Percentiles rank a stretch among this genome's conserved stretches.
Conservation (phyloP, 1,139 yeast species). For the Nadsonia commutata region DNA sequence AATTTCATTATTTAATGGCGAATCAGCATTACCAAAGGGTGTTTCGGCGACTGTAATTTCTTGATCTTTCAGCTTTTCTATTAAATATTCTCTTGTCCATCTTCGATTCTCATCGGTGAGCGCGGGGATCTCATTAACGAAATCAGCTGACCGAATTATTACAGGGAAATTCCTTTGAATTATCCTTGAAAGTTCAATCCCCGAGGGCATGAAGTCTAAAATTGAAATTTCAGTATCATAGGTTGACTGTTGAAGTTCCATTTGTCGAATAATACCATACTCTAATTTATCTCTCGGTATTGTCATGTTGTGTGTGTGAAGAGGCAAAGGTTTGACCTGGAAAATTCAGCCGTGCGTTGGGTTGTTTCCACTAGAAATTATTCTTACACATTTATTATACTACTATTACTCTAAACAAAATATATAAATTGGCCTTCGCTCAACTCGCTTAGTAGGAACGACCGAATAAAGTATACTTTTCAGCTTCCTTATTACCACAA, state of each 20-base stretch:
- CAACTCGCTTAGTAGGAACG: slow-evolving; percentile 84
- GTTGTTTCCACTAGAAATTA: too few relatives aligned
- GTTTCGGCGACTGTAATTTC: slow-evolving; percentile 22
- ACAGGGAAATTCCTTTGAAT: slow-evolving; percentile 14
- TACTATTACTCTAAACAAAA: too few relatives aligned
- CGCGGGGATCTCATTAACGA: slow-evolving; percentile 4
- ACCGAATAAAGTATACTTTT: slow-evolving; percentile 84
- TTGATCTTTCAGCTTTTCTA: slow-evolving; percentile 9
- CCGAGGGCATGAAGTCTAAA: slow-evolving; percentile 5
- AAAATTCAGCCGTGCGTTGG: too few relatives aligned
- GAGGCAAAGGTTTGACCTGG: slow-evolving; percentile 3
- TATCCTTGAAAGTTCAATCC: slow-evolving; percentile 10
- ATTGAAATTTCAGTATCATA: slow-evolving; percentile 12
- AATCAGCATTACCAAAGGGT: slow-evolving; percentile 26
- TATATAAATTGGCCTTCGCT: too few relatives aligned
- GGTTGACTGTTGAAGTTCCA: slow-evolving; percentile 16
- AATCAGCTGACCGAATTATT: slow-evolving; percentile 7
- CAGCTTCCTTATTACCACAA: slow-evolving; percentile 61
- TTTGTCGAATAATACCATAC: slow-evolving; percentile 14
- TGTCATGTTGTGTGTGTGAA: background rate
- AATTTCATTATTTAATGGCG: slow-evolving; percentile 16
- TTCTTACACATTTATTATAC: too few relatives aligned
- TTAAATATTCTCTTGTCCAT: slow-evolving; percentile 10
- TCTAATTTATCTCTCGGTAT: slow-evolving; percentile 5
- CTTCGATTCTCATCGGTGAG: slow-evolving; percentile 9